Evolutionary conservation across 805 yeast genomes (phyloP).

Genomic region (Zygoascus tannicola): DNA sequence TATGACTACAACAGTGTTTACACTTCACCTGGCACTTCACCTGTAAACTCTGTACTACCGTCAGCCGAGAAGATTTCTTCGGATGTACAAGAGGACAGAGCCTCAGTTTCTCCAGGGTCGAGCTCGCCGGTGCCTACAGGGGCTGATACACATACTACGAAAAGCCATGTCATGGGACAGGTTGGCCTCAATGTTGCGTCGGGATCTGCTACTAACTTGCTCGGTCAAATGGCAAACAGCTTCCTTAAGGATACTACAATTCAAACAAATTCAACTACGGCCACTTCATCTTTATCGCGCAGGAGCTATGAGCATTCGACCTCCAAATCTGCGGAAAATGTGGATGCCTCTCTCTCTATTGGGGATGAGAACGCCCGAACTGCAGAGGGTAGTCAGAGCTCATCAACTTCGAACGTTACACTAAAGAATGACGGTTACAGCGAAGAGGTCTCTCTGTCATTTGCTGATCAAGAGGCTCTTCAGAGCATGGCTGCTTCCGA

Average conservation of each 20-base stretch:
- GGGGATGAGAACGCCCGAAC: neutral
- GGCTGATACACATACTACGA: neutral
- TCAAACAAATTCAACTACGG: too few species aligned
- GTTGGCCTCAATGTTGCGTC: neutral
- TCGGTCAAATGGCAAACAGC: neutral
- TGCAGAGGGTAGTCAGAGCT: neutral
- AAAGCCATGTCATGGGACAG: conserved; percentile 2
- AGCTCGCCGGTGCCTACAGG: conserved; percentile 3
- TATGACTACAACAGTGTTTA: conserved; percentile 24
- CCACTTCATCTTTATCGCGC: neutral
- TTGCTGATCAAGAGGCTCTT: conserved; percentile 1
- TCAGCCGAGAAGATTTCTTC: neutral
- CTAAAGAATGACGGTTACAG: too few species aligned
- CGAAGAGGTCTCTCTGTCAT: neutral
- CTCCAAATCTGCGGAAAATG: conserved; percentile 2
- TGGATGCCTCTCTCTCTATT: neutral
- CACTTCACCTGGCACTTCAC: conserved; percentile 16
- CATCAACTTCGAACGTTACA: neutral
- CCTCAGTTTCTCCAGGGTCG: neutral
- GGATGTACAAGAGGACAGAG: neutral
- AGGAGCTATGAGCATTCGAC: conserved; percentile 3
- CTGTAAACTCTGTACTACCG: conserved; percentile 11
- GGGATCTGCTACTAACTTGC: conserved; percentile 7
- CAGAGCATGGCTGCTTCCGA: neutral
- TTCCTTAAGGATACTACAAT: neutral